Evolutionary conservation across 129 eudicot genomes (phyloP).

Genomic region (Artemisia tridentata): DNA sequence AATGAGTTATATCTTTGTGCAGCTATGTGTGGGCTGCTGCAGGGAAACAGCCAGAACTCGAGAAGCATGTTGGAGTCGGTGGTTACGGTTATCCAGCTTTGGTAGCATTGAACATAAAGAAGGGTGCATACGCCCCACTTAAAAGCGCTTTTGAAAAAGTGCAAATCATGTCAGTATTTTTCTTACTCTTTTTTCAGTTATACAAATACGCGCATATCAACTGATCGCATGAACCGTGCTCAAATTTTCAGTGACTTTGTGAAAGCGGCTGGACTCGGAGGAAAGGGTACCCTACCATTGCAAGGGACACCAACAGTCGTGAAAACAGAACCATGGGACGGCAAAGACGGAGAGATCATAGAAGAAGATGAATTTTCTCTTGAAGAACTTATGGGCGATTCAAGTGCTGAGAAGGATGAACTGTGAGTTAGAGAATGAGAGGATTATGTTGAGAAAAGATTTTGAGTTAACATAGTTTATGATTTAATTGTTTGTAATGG

Average conservation of each 20-base stretch:
- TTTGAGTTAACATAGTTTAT: constrained; percentile 20
- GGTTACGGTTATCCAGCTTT: constrained; percentile 97
- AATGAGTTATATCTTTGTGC: constrained; percentile 23
- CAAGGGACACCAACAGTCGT: constrained; percentile 48
- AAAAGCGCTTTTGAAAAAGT: constrained; percentile 75
- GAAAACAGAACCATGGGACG: constrained; percentile 81
- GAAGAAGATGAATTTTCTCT: constrained; percentile 95
- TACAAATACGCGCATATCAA: neutral
- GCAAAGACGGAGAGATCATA: constrained; percentile 77
- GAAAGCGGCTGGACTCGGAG: constrained; percentile 77
- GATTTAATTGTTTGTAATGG: constrained; percentile 15
- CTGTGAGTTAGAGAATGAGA: constrained; percentile 37
- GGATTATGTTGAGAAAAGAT: constrained; percentile 5
- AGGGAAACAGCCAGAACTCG: constrained; percentile 91
- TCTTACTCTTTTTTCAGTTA: neutral
- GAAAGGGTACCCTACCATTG: constrained; percentile 80
- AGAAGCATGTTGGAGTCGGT: constrained; percentile 86
- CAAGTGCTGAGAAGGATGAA: constrained; percentile 40
- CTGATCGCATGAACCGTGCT: neutral
- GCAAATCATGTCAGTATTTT: constrained; percentile 62
- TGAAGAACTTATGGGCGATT: constrained; percentile 85
- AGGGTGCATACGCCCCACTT: constrained; percentile 80
- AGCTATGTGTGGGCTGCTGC: constrained; percentile 96
- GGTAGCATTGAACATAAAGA: constrained; percentile 81
- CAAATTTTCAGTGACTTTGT: constrained; percentile 66